Base-by-base conservation (phyloP, 2,329 filamentous ascomycete genomes). In the Waltergamsia citrina region DNA sequence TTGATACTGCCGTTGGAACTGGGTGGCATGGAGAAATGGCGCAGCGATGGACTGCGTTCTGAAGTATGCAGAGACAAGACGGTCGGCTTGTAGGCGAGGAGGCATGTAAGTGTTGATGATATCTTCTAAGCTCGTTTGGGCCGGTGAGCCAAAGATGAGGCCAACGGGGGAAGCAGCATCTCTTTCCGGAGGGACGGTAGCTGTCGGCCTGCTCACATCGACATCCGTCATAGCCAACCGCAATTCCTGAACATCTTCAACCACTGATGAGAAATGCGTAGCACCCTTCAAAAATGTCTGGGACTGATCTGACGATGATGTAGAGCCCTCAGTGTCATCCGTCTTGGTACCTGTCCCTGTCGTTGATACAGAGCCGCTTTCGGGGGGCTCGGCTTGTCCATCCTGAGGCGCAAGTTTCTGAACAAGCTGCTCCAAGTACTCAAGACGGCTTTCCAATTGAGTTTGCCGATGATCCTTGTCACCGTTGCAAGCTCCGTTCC, bases 1-100 rank as follows among this genome's bases (percentile, higher is more conserved):
- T 28, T 63, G 59, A 41, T 69, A 70, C 26, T 62, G 57, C 4
- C 65, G 55, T 41, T 64, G 60, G 35, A 71, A 71, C 43, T 69
- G 56, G 19, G 48, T 51, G 4, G 49, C 45, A 38, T 66, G 62
- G 17, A 66, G 43, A 37, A 61, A 56, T 5, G 57, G 50, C 0
- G 52, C 48, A 2, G 54, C 52, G 11, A 54, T 44, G 41, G 57
- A 63, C 30, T 54, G 53, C 17, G 52, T 48, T 37, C 51, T 53
- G 38, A 65, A 65, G 45, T 62, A 66, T 10, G 48, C 39, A 4
- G 48, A 38, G 12, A 65, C 40, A 5, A 63, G 41, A 15, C 42
- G 41, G 41, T 65, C 59, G n/a, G 51, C 50, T 4, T 59, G 53
- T 8, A 43, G 38, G 3, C 56, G 53, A 4, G 56, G 39, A 1